These are phyloP conservation scores for Pinus taeda DNA, from an alignment of 75 land plant species.

Conservation along the genomic window DNA sequence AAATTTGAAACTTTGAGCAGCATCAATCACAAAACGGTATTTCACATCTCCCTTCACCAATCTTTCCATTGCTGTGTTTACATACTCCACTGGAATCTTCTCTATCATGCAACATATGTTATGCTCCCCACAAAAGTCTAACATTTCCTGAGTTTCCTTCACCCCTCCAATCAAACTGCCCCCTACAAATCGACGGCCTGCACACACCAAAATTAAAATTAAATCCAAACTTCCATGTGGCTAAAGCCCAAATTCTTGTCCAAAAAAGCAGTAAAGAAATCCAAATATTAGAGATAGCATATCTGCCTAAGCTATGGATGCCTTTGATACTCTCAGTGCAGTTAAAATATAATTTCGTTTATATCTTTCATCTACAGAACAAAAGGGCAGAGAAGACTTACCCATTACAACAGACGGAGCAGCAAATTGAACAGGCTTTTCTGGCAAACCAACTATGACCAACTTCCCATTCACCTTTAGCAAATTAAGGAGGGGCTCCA, in stretches of 20 bases:
- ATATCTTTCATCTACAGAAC: too few relatives aligned
- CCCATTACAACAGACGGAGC: not conserved
- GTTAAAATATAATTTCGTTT: too few relatives aligned
- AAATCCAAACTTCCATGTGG: too few relatives aligned
- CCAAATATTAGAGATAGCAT: too few relatives aligned
- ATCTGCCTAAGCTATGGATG: too few relatives aligned
- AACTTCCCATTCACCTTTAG: conserved; percentile 36
- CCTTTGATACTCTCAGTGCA: too few relatives aligned
- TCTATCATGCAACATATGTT: conserved; percentile 61
- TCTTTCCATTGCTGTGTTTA: conserved; percentile 67
- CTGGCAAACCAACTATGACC: conserved; percentile 36
- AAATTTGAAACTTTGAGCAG: conserved; percentile 7
- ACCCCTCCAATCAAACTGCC: conserved; percentile 69
- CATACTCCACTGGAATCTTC: conserved; percentile 38
- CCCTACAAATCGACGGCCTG: conserved; percentile 49
- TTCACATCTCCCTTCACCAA: conserved; percentile 38
- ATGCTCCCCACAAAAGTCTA: conserved; percentile 65
- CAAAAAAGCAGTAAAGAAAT: too few relatives aligned
- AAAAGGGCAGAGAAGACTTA: too few relatives aligned
- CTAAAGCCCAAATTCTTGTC: too few relatives aligned
- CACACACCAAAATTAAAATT: not conserved
- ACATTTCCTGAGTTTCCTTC: conserved; percentile 77
- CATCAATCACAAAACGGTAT: conserved; percentile 20
- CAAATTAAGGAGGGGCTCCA: conserved; percentile 24
- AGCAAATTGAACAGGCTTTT: conserved; percentile 14